These are phyloP conservation scores for Carpinus fangiana DNA, from an alignment of 306 rosid species.

Conservation along the genomic window DNA sequence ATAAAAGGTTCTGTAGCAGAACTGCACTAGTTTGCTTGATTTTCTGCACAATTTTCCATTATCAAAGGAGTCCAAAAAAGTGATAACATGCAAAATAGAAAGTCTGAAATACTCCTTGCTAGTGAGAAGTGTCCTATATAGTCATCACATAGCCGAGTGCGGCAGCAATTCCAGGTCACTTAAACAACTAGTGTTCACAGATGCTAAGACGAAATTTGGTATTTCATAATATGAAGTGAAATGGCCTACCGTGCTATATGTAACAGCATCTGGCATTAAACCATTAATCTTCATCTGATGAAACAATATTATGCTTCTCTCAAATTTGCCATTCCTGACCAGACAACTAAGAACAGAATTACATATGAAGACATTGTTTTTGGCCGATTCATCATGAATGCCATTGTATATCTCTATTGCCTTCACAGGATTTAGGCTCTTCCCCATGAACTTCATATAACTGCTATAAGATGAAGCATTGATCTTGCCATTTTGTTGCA, in stretches of 20 bases:
- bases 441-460: constrained; percentile 69
- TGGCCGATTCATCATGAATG: constrained; percentile 58
- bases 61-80: neutral
- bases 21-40: neutral
- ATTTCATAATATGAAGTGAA: constrained; percentile 13
- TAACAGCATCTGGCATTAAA: constrained; percentile 67
- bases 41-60: neutral
- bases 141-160: neutral
- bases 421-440: constrained; percentile 57
- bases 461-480: constrained; percentile 64
- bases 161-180: constrained; percentile 3
- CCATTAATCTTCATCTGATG: constrained; percentile 77
- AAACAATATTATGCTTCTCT: constrained; percentile 59
- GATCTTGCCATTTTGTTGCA: constrained; percentile 71
- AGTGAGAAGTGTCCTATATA: neutral
- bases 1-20: neutral
- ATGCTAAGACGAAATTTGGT: neutral
- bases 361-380: constrained; percentile 60
- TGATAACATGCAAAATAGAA: neutral
- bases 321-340: constrained; percentile 63
- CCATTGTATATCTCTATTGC: constrained; percentile 58
- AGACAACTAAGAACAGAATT: constrained; percentile 77
- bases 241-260: constrained; percentile 80
- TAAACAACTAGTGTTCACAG: constrained; percentile 2
- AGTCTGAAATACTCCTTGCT: neutral